Evolutionary conservation across 2,329 filamentous ascomycete species (phyloP), one percentile per base, ranked within the genome.

Genomic region (Fusarium sp.): DNA sequence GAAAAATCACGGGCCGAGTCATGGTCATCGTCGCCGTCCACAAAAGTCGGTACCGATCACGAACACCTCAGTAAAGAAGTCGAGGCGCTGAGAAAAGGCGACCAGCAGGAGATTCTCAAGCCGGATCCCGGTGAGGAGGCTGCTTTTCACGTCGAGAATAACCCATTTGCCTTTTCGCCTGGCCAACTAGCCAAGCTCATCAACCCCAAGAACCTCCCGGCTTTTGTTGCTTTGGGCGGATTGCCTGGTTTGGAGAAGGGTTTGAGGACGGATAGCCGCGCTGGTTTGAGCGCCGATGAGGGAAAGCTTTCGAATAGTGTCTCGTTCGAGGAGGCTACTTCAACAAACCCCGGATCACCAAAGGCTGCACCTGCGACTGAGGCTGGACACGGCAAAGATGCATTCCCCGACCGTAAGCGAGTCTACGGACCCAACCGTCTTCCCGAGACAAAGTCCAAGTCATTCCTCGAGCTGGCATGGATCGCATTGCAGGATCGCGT

Each of bases 131-230:
- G 90, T 8, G 90, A 87, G 1, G 91, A 94, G 77, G 84, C 82
- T 19, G 89, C 92, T 66, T 95, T 92, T 71, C 74, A 86, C 8
- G 88, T 94, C 13, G 84, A 90, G 5, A 83, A 92, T 74, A 96
- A 94, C 75, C 90, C 90, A 1, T 97, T 96, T 74, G 93, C 92
- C 6, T 96, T 92, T 74, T 89, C 89, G 3, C 91, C 91, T 0
- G 93, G 93, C 14, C 89, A 95, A 73, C 83, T 97, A 61, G 89
- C 88, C 65, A 96, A 96, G 78, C 84, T 96, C 75, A 86, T 94
- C 50, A 94, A 96, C 74, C 93, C 93, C 3, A 97, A 97, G 80
- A 95, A 89, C 54, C 79, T 96, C 58, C 84, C 89, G 13, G 93
- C 93, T 0, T 96, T 93, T 71, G 90, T 89, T 70, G 90, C 89